phyloP scores from a whole-genome alignment of 2,329 filamentous ascomycete genomes.

The Berkeleyomyces rouxiae region DNA sequence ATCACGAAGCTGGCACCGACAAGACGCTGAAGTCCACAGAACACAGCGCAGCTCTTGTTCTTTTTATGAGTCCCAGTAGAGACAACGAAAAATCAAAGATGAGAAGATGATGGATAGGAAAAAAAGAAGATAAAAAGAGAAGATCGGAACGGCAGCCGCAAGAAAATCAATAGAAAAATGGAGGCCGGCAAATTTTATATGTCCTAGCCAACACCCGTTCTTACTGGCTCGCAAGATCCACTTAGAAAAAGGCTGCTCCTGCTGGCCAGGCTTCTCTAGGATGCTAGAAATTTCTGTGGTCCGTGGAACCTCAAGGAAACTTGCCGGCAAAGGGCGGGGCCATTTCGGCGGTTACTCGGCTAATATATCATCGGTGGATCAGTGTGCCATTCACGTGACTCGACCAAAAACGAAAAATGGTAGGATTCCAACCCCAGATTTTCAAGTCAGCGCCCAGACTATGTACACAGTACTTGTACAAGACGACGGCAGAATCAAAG shows the following conservation, averaged over 20 bases:
- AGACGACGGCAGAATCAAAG: too few species aligned
- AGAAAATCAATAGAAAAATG: slow-evolving; percentile 5
- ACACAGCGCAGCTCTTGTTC: slow-evolving; percentile 3
- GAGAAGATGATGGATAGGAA: slow-evolving; percentile 16
- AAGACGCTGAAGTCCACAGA: slow-evolving; percentile 6
- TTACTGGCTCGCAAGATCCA: slow-evolving; percentile 11
- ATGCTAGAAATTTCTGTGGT: slow-evolving; percentile 13
- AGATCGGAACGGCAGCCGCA: background rate
- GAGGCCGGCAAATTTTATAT: slow-evolving; percentile 12
- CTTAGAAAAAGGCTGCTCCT: background rate
- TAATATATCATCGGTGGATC: background rate
- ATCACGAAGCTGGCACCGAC: slow-evolving; percentile 16
- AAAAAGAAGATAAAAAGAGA: slow-evolving; percentile 11
- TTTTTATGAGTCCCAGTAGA: background rate
- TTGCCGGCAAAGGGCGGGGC: background rate
- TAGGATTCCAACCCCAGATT: too few species aligned
- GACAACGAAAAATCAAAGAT: slow-evolving; percentile 18
- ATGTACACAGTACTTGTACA: too few species aligned
- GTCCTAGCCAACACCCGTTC: background rate
- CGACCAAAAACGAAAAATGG: too few species aligned
- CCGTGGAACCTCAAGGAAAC: slow-evolving; percentile 10
- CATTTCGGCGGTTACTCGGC: slow-evolving; percentile 5
- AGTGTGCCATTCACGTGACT: too few species aligned
- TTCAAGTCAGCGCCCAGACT: too few species aligned
- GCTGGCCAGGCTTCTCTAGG: slow-evolving; percentile 1